A percentile compares a stretch with the other conserved stretches of the same genome.
phyloP scores from a whole-genome alignment of 768 basidiomycete species.

The Thelephora aurantiotincta region DNA sequence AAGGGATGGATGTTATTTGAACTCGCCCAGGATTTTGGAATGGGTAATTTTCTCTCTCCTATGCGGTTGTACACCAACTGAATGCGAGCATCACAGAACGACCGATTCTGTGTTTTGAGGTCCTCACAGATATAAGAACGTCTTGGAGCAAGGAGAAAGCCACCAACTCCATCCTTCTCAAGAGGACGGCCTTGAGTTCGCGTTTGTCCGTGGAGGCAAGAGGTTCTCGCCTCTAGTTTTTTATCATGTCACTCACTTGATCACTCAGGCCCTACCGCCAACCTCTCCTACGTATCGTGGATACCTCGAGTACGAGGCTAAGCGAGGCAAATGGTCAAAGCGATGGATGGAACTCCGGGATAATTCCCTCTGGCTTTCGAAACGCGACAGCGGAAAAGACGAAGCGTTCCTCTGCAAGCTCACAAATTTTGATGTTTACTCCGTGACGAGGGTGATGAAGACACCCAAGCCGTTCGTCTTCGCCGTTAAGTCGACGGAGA shows the following conservation, averaged over 20 bases:
- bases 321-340: slow-evolving; percentile 93
- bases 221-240: slow-evolving; percentile 6
- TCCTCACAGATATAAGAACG: slow-evolving; percentile 61
- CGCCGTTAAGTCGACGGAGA: slow-evolving; percentile 81
- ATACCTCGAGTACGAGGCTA: slow-evolving; percentile 81
- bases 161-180: slow-evolving; percentile 70
- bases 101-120: slow-evolving; percentile 78
- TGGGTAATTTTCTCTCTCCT: slow-evolving; percentile 43
- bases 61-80: not conserved
- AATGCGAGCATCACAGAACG: slow-evolving; percentile 42
- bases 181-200: slow-evolving; percentile 50
- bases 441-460: slow-evolving; percentile 60
- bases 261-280: slow-evolving; percentile 34
- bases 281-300: slow-evolving; percentile 30
- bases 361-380: slow-evolving; percentile 76
- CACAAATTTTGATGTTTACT: slow-evolving; percentile 82
- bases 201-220: slow-evolving; percentile 47
- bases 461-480: slow-evolving; percentile 80
- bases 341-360: slow-evolving; percentile 81
- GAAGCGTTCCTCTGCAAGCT: slow-evolving; percentile 70
- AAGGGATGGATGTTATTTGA: slow-evolving; percentile 86
- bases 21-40: slow-evolving; percentile 80
- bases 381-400: slow-evolving; percentile 88
- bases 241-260: slow-evolving; percentile 16
- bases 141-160: slow-evolving; percentile 83